Percentiles rank a stretch among this genome's conserved stretches.
phyloP scores from a whole-genome alignment of 164 flowering plant genomes.

The Stephania cephalantha region DNA sequence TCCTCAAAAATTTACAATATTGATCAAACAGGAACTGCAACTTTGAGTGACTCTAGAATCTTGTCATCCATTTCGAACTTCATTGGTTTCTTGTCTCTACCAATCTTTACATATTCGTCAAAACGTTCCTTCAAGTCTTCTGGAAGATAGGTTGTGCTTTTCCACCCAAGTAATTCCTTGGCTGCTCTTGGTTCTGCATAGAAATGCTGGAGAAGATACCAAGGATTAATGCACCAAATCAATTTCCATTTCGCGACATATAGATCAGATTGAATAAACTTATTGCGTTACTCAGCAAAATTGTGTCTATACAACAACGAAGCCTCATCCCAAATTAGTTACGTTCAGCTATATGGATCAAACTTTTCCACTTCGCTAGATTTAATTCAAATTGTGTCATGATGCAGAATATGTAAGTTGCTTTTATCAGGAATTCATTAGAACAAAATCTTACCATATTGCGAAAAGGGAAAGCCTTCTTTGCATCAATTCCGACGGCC shows the following conservation, averaged over 20 bases:
- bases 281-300: no score
- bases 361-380: no score
- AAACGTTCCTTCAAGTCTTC: slow-evolving; percentile 85
- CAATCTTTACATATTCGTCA: slow-evolving; percentile 84
- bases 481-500: slow-evolving; percentile 76
- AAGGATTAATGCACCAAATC: neutral
- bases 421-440: no score
- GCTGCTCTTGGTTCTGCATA: slow-evolving; percentile 97
- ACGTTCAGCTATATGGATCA: no score
- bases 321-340: no score
- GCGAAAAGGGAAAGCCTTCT: slow-evolving; percentile 95
- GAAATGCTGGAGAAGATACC: slow-evolving; percentile 63
- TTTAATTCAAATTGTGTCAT: neutral
- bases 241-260: no score
- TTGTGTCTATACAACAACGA: no score
- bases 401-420: neutral
- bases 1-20: no score
- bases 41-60: slow-evolving; percentile 79
- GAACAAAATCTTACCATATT: slow-evolving; percentile 52
- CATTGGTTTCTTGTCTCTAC: slow-evolving; percentile 82
- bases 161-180: slow-evolving; percentile 84
- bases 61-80: slow-evolving; percentile 81
- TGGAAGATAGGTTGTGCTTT: slow-evolving; percentile 57
- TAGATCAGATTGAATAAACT: no score
- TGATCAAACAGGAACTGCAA: slow-evolving; percentile 51